phyloP scores from a whole-genome alignment of 2,329 filamentous ascomycete species.

The Geosmithia flava region DNA sequence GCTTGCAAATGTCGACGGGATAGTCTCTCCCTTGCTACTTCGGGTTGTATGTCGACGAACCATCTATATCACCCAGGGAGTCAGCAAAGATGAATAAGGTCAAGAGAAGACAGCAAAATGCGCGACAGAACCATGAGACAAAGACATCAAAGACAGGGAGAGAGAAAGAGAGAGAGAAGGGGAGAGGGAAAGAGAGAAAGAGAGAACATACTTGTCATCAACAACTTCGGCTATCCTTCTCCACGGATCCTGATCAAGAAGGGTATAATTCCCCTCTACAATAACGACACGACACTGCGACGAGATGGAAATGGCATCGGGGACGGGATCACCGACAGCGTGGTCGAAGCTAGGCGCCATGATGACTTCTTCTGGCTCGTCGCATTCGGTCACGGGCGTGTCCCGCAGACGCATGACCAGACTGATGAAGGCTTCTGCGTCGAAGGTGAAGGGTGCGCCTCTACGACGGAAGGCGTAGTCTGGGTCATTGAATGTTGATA shows the following conservation, averaged over 20 bases:
- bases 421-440: slow-evolving; percentile 10
- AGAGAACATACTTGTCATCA: not conserved
- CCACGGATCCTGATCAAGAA: slow-evolving; percentile 1
- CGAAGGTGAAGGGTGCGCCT: slow-evolving; percentile 18
- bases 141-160: too few relatives aligned
- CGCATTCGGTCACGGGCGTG: slow-evolving; percentile 9
- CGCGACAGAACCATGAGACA: not conserved
- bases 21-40: slow-evolving; percentile 10
- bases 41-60: slow-evolving; percentile 13
- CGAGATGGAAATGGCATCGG: slow-evolving; percentile 9
- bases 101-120: not conserved
- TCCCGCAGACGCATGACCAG: slow-evolving; percentile 9
- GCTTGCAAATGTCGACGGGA: slow-evolving; percentile 11
- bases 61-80: slow-evolving; percentile 8
- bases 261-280: slow-evolving; percentile 34
- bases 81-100: not conserved
- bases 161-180: not conserved
- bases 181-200: not conserved
- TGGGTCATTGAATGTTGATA: slow-evolving; percentile 9
- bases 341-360: slow-evolving; percentile 35
- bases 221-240: not conserved
- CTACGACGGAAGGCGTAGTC: slow-evolving; percentile 11
- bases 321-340: slow-evolving; percentile 31
- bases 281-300: slow-evolving; percentile 33
- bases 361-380: slow-evolving; percentile 6